Evolutionary conservation across 2,329 filamentous ascomycete species (phyloP).

Genomic region (Tricladium varicosporioides): DNA sequence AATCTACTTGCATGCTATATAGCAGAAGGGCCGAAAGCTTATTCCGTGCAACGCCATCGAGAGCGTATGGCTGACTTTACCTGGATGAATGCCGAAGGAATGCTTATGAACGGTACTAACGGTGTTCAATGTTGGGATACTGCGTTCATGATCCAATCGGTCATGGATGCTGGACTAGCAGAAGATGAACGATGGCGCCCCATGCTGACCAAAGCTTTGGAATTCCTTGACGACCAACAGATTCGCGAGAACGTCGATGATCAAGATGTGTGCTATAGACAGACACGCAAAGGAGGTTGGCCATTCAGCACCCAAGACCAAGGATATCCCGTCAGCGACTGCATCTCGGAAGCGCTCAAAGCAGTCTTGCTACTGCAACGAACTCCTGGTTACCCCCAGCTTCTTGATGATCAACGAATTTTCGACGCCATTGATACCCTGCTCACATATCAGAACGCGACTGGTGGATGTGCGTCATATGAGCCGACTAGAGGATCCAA

Average conservation of each 20-base stretch:
- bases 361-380: constrained; percentile 82
- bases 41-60: constrained; percentile 70
- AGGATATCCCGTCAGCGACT: constrained; percentile 94
- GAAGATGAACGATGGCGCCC: constrained; percentile 72
- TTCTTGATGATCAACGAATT: constrained; percentile 74
- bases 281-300: constrained; percentile 91
- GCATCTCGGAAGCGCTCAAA: constrained; percentile 87
- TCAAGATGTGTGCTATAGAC: constrained; percentile 80
- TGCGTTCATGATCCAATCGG: constrained; percentile 80
- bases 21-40: constrained; percentile 73
- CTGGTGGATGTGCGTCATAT: constrained; percentile 87
- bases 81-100: constrained; percentile 89
- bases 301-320: constrained; percentile 90
- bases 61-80: constrained; percentile 83
- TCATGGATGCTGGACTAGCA: constrained; percentile 76
- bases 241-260: constrained; percentile 80
- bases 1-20: constrained; percentile 87
- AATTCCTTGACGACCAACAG: constrained; percentile 88
- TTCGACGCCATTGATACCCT: constrained; percentile 89
- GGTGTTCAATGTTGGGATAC: constrained; percentile 99
- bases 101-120: constrained; percentile 95
- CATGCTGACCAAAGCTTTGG: constrained; percentile 79
- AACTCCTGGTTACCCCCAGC: constrained; percentile 68
- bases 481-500: constrained; percentile 78
- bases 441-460: constrained; percentile 83